These are phyloP conservation scores for Saccharomycopsis oosterbeekiorum DNA, from an alignment of 805 yeast genomes.

Conservation along the genomic window DNA sequence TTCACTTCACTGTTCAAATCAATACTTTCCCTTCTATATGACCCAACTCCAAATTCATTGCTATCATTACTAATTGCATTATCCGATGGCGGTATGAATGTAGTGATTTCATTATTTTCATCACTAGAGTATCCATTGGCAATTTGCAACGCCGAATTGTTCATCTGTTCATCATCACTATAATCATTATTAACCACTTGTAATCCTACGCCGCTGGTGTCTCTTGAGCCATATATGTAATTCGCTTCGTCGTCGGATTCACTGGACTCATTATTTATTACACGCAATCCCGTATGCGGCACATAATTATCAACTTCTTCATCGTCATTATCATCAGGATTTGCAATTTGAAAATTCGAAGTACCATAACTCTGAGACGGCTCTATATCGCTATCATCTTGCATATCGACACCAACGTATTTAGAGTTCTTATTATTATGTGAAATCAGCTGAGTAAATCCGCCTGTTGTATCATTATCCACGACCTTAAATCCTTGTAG, in stretches of 20 bases:
- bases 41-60: not conserved
- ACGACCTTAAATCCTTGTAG: not conserved
- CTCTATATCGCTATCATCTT: not conserved
- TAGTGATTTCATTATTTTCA: not conserved
- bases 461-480: not conserved
- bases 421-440: not conserved
- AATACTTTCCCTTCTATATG: not conserved
- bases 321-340: not conserved
- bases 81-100: not conserved
- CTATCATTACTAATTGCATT: not conserved
- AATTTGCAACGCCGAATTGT: not conserved
- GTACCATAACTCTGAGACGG: not conserved
- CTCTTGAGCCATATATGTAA: not conserved
- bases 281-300: conserved; percentile 1
- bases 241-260: conserved; percentile 7
- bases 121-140: not conserved
- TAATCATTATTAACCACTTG: not conserved
- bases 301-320: conserved; percentile 1
- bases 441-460: not conserved
- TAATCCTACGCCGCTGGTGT: not conserved
- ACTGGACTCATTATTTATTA: conserved; percentile 3
- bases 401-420: not conserved
- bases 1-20: not conserved
- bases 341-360: not conserved
- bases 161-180: not conserved